Conservation (phyloP, 345 rosid genomes). For the Melaleuca quinquenervia region DNA sequence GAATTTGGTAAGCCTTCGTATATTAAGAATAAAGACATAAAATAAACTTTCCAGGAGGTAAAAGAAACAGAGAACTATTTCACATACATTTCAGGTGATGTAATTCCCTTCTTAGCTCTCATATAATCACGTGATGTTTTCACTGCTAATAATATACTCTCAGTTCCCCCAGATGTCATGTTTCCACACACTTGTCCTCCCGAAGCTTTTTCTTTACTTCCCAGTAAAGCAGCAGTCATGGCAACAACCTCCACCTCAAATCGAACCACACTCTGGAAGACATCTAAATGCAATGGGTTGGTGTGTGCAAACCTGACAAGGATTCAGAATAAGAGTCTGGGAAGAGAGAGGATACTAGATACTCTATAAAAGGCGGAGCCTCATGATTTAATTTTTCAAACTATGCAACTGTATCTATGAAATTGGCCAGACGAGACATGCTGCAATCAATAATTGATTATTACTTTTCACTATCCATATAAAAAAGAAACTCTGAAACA, state of each 20-base stretch:
- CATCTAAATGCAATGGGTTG: conserved; percentile 84
- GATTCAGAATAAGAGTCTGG: not conserved
- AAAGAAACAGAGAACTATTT: not conserved
- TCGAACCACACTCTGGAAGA: conserved; percentile 71
- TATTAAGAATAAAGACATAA: not conserved
- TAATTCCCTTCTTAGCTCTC: conserved; percentile 78
- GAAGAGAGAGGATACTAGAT: not conserved
- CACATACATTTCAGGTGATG: conserved; percentile 72
- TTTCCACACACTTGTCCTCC: conserved; percentile 91
- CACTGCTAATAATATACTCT: conserved; percentile 86
- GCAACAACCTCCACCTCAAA: conserved; percentile 97
- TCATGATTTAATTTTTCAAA: not conserved
- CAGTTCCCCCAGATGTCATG: conserved; percentile 99
- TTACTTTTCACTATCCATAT: not conserved
- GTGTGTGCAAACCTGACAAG: conserved; percentile 90
- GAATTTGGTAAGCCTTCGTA: not conserved
- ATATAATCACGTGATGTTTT: conserved; percentile 94
- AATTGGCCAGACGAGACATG: not conserved
- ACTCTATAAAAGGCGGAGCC: not conserved
- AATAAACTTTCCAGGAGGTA: not conserved
- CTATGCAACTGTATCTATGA: not conserved
- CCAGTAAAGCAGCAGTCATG: conserved; percentile 85
- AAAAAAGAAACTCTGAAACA: not conserved
- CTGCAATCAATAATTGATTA: not conserved
- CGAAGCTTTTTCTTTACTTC: conserved; percentile 58